A percentile compares a stretch with the other conserved stretches of the same genome.
Conservation (phyloP, 2,329 filamentous ascomycete species). For the Botrytis cinerea region DNA sequence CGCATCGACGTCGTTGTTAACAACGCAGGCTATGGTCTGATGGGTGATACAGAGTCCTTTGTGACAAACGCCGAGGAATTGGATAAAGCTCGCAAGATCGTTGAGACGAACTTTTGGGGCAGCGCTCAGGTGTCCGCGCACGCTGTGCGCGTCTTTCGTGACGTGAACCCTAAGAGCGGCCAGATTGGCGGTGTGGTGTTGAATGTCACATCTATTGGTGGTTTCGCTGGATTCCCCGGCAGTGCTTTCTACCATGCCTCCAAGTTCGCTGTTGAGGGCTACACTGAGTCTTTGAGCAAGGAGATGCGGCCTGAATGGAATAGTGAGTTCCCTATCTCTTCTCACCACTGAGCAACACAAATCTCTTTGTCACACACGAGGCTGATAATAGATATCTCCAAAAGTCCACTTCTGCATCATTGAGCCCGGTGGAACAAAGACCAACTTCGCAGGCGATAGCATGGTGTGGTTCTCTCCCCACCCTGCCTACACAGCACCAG, state of each 20-base stretch:
- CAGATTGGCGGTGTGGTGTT: conserved; percentile 11
- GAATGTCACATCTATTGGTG: conserved; percentile 20
- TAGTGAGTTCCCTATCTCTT: conserved; percentile 38
- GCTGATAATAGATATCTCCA: neutral
- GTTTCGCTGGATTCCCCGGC: conserved; percentile 3
- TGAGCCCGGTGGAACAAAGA: neutral
- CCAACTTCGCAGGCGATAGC: conserved; percentile 7
- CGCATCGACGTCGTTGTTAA: too few species aligned
- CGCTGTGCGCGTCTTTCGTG: conserved; percentile 16
- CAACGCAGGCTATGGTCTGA: too few species aligned
- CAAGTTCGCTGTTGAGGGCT: conserved; percentile 46
- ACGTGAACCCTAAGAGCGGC: neutral
- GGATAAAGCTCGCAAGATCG: neutral
- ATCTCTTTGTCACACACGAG: neutral
- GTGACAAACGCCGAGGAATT: neutral
- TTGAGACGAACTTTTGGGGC: conserved; percentile 24
- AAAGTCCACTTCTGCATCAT: conserved; percentile 3
- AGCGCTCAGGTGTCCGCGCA: conserved; percentile 17
- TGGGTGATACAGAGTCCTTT: too few species aligned
- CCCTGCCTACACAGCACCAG: neutral
- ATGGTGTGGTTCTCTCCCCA: neutral
- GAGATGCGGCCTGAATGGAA: conserved; percentile 44
- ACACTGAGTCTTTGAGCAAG: conserved; percentile 40
- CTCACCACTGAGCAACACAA: neutral
- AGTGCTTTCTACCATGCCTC: conserved; percentile 20